Conservation (phyloP, 73 alveolate genomes). For the Durusdinium trenchii region DNA sequence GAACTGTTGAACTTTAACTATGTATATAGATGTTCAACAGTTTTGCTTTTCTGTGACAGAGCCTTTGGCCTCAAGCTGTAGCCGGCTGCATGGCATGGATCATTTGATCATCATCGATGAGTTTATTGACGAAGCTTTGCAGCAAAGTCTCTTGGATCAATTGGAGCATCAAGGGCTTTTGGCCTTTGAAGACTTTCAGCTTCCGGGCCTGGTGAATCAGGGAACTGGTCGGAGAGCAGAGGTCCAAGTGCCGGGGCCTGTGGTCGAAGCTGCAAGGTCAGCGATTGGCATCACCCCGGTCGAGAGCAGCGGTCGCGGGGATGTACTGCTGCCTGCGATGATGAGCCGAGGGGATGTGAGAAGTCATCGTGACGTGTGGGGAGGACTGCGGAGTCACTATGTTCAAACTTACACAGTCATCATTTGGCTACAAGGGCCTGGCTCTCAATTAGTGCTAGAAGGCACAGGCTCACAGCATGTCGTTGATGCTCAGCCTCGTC, state of each 20-base stretch:
- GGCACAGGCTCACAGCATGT: neutral
- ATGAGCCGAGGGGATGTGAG: conserved; percentile 73
- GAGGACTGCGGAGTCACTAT: neutral
- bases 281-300: neutral
- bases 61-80: too few species aligned
- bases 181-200: neutral
- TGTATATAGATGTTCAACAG: too few species aligned
- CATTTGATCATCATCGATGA: conserved; percentile 34
- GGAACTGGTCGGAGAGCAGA: conserved; percentile 20
- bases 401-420: conserved; percentile 53
- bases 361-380: conserved; percentile 57
- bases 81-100: too few species aligned
- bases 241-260: conserved; percentile 15
- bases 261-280: neutral
- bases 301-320: neutral
- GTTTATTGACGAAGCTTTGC: neutral
- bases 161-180: conserved; percentile 39
- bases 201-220: conserved; percentile 39
- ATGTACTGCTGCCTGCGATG: conserved; percentile 6
- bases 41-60: too few species aligned
- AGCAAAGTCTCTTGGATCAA: neutral
- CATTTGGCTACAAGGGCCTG: conserved; percentile 43
- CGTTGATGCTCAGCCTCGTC: conserved; percentile 66
- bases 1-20: too few species aligned
- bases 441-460: conserved; percentile 39